phyloP scores from a whole-genome alignment of 2,329 filamentous ascomycete genomes.

The Byssothecium circinans region DNA sequence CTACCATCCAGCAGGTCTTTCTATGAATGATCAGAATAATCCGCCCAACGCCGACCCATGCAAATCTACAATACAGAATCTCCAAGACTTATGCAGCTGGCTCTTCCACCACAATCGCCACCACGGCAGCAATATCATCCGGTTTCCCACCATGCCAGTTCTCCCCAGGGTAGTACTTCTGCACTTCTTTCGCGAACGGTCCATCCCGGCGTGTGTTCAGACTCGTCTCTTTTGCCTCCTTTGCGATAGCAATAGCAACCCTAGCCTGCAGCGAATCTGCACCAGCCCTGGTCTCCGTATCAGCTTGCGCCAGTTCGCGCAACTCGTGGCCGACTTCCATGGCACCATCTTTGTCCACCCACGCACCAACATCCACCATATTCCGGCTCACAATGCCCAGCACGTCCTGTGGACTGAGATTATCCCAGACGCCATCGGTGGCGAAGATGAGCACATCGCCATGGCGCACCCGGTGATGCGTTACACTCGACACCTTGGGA shows the following conservation, averaged over 20 bases:
- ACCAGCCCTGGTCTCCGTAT: constrained; percentile 46
- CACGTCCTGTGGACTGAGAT: constrained; percentile 87
- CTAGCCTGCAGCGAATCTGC: constrained; percentile 70
- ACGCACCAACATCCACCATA: constrained; percentile 76
- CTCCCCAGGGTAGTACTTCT: constrained; percentile 82
- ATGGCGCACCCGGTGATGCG: constrained; percentile 75
- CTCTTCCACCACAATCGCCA: constrained; percentile 53
- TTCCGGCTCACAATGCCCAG: constrained; percentile 74
- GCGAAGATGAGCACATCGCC: constrained; percentile 93
- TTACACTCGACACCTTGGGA: constrained; percentile 80
- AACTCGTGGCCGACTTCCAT: constrained; percentile 63
- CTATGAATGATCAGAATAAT: not conserved
- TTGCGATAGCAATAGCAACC: constrained; percentile 76
- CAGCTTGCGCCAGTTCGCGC: constrained; percentile 54
- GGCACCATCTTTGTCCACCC: constrained; percentile 59
- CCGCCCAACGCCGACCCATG: constrained; percentile 29
- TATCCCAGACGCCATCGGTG: constrained; percentile 95
- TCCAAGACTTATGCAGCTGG: constrained; percentile 7
- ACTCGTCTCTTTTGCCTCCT: constrained; percentile 82
- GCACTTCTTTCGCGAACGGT: constrained; percentile 93
- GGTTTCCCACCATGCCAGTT: constrained; percentile 90
- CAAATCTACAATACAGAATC: constrained; percentile 21
- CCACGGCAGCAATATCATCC: constrained; percentile 90
- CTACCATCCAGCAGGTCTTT: too few relatives aligned
- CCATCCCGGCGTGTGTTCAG: constrained; percentile 80